Evolutionary conservation across 140 eudicot species (phyloP).

Genomic region (Bidens hawaiensis): DNA sequence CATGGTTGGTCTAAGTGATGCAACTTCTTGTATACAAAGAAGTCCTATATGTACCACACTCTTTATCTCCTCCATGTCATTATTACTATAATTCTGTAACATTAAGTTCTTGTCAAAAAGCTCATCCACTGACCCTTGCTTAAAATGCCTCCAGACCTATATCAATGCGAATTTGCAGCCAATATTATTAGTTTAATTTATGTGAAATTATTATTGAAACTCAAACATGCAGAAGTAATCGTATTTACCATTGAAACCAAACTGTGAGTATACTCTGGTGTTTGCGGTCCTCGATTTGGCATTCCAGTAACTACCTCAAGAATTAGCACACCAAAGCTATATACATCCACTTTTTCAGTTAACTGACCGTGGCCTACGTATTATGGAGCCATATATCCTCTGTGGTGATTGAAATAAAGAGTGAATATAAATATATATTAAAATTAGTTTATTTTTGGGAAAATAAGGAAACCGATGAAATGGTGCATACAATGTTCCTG

Average conservation of each 20-base stretch:
- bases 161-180: background rate
- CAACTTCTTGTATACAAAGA: too few species aligned
- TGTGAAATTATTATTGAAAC: background rate
- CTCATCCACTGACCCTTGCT: conserved; percentile 44
- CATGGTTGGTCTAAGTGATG: too few species aligned
- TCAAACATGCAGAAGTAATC: background rate
- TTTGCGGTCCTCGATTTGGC: too few species aligned
- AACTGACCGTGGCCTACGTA: too few species aligned
- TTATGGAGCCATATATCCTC: too few species aligned
- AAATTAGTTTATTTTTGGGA: background rate
- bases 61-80: conserved; percentile 28
- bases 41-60: too few species aligned
- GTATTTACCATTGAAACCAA: conserved; percentile 51
- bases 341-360: too few species aligned
- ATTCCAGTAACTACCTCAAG: too few species aligned
- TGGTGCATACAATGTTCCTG: conserved; percentile 61
- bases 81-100: conserved; percentile 28
- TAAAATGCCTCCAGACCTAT: too few species aligned
- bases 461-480: background rate
- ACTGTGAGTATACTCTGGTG: too few species aligned
- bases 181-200: background rate
- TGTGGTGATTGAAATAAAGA: conserved; percentile 1
- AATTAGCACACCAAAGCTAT: too few species aligned
- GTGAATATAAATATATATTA: background rate
- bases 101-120: conserved; percentile 59